Conservation (phyloP, 306 rosid genomes). For the Hippophae rhamnoides region DNA sequence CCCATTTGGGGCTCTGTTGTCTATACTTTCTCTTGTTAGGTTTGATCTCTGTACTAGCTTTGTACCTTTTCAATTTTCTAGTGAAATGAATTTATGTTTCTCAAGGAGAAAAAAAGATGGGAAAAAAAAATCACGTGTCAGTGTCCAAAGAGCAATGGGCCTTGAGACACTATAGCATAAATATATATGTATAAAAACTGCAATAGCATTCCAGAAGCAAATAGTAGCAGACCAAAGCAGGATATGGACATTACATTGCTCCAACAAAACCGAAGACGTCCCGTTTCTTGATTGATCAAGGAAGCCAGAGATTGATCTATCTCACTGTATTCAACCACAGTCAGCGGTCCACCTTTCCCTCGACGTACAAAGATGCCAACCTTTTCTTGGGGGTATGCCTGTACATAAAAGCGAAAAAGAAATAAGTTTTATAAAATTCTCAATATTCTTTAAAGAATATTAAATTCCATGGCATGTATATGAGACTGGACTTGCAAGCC, state of each 20-base stretch:
- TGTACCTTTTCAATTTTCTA: no score
- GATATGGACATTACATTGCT: conserved; percentile 64
- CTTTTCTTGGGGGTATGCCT: conserved; percentile 99
- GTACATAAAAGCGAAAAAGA: conserved; percentile 21
- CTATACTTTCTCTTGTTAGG: no score
- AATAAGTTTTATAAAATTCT: background rate
- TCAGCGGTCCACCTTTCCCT: conserved; percentile 95
- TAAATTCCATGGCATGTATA: background rate
- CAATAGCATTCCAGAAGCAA: conserved; percentile 1
- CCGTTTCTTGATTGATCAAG: conserved; percentile 80
- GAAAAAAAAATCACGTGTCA: no score
- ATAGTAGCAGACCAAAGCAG: conserved; percentile 17
- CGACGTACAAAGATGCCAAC: conserved; percentile 95
- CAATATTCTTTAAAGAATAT: background rate
- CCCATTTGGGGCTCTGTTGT: no score
- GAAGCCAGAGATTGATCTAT: conserved; percentile 74
- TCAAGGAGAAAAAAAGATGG: no score
- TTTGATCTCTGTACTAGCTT: no score
- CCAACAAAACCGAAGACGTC: conserved; percentile 98
- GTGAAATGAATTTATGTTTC: no score
- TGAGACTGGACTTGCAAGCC: background rate
- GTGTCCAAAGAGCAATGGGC: background rate
- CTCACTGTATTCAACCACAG: conserved; percentile 93
- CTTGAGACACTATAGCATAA: background rate
- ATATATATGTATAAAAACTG: conserved; percentile 10